Evolutionary conservation across 2,329 filamentous ascomycete species (phyloP).

Genomic region (Calonectria fujianensis): DNA sequence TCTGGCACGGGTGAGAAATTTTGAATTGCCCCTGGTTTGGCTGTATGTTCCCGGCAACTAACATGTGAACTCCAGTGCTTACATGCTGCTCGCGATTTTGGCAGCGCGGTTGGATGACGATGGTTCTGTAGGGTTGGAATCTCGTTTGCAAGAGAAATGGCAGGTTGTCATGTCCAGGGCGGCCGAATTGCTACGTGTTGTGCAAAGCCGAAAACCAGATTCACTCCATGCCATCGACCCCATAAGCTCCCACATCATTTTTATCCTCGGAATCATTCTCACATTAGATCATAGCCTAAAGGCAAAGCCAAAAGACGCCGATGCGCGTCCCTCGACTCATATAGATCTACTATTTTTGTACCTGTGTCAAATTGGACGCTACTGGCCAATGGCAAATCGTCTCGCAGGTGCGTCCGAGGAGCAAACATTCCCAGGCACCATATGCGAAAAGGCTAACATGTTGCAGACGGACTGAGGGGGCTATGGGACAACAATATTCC

Average conservation of each 20-base stretch:
- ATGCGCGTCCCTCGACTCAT: background rate
- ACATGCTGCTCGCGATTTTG: background rate
- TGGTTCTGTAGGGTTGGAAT: too few relatives aligned
- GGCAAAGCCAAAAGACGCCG: too few relatives aligned
- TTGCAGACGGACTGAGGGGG: background rate
- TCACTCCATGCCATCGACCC: slow-evolving; percentile 3
- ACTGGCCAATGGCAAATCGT: slow-evolving; percentile 7
- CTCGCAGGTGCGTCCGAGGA: background rate
- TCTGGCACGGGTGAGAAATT: slow-evolving; percentile 2
- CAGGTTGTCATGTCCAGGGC: background rate
- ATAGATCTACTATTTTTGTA: background rate
- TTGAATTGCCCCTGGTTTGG: background rate
- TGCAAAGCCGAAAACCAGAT: slow-evolving; percentile 5
- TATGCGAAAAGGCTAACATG: background rate
- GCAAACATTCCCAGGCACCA: background rate
- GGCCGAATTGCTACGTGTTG: background rate
- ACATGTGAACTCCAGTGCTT: background rate
- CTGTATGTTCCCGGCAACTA: background rate
- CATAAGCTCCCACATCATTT: background rate
- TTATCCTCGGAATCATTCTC: background rate
- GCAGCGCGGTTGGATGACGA: background rate
- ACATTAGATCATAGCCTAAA: background rate
- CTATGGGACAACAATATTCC: background rate
- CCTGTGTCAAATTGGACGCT: slow-evolving; percentile 9
- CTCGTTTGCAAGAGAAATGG: background rate